Base-by-base conservation (phyloP, 106 monocot genomes). In the Posidonia australis region DNA sequence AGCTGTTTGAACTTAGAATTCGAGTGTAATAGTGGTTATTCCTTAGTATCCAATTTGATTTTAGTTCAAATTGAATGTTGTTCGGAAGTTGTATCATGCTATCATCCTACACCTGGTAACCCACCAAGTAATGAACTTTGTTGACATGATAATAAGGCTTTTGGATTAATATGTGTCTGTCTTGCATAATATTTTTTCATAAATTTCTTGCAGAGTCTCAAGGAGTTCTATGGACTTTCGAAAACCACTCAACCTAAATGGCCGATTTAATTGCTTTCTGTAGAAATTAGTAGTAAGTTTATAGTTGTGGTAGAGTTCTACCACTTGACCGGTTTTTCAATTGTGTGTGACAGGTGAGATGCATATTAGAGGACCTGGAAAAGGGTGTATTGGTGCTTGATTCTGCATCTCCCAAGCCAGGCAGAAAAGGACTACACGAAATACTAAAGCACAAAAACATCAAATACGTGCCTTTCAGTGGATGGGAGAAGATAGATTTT, bases 401-500 rank as follows among this genome's bases (percentile, higher is more conserved):
- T 36, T 63, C 72, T 36, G 36, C 54, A 24, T 71, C 80, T 24
- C 23, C 30, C 7, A 93, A 82, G 66, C 64, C 70, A 48, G 98
- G 98, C 56, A 84, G 90, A 64, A 36, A 73, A 60, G 98, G 90
- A 19, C 87, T 98, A 19, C 69, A 74, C 24, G 71, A 85, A 30
- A 54, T 79, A 31, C 74, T 98, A 28, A 75, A 83, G 27, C 18
- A 67, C 16, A 90, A 66, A 54, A 79, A 74, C 13, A 22, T 81
- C 41, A 70, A 68, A 49, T 85, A 70, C 63, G 98, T 91, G 22
- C 72, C 78, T 14, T 98, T 90, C 51, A 64, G 47, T 56, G 91
- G 84, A 4, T 98, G 98, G 98, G 72, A 90, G 58, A 87, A 74
- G 70, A 91, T 98, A 56, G 91, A 98, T 77, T 66, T 73, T 5